These are phyloP conservation scores for Plasmodium knowlesi DNA, from an alignment of 169 alveolate genomes.

Conservation along the genomic window DNA sequence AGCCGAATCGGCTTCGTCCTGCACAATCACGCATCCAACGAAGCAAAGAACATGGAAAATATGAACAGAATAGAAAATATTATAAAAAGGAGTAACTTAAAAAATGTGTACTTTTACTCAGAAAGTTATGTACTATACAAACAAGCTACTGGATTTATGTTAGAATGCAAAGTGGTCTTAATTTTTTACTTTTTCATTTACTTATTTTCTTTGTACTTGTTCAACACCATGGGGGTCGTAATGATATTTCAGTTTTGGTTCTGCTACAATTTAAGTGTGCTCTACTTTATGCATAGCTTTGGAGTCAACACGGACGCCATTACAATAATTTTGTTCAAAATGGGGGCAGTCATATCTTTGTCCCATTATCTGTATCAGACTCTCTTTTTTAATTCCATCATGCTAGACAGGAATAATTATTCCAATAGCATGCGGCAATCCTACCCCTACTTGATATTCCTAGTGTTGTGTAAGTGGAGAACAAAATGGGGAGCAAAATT, in stretches of 20 bases:
- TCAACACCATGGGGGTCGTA: conserved; percentile 13
- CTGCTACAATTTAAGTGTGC: conserved; percentile 34
- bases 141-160: conserved; percentile 25
- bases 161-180: conserved; percentile 14
- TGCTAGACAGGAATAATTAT: not conserved
- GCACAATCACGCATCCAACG: conserved; percentile 19
- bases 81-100: conserved; percentile 32
- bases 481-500: not conserved
- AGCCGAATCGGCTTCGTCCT: conserved; percentile 42
- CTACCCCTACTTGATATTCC: conserved; percentile 32
- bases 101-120: conserved; percentile 46
- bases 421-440: not conserved
- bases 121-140: conserved; percentile 39
- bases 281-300: conserved; percentile 20
- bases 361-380: conserved; percentile 46
- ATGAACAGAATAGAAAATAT: conserved; percentile 24
- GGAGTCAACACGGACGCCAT: conserved; percentile 43
- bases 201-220: conserved; percentile 25
- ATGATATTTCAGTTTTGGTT: conserved; percentile 41
- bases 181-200: conserved; percentile 14
- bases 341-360: conserved; percentile 22
- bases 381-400: conserved; percentile 16
- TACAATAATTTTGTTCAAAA: conserved; percentile 17
- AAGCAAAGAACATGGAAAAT: conserved; percentile 6
- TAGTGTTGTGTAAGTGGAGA: conserved; percentile 23